Percentiles rank a stretch among this genome's conserved stretches.
These are phyloP conservation scores for Metschnikowia lachancei DNA, from an alignment of 805 yeast genomes.

Conservation along the genomic window DNA sequence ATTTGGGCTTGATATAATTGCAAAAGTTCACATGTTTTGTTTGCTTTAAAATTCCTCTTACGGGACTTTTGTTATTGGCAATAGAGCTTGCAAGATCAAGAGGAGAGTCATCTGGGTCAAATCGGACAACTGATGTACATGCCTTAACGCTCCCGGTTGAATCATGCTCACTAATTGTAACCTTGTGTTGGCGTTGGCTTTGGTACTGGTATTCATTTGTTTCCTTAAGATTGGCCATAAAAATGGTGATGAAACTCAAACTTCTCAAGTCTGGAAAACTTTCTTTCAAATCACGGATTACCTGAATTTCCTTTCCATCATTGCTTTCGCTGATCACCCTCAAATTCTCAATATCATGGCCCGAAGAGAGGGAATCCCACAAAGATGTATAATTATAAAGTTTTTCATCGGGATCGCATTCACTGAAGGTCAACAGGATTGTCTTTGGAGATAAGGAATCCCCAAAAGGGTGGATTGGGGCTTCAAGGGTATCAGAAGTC, in stretches of 20 bases:
- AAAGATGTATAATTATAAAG: background rate
- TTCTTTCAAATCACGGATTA: background rate
- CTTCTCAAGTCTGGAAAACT: background rate
- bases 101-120: background rate
- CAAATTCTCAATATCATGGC: background rate
- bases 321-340: background rate
- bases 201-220: background rate
- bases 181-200: background rate
- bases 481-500: too few species aligned
- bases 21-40: background rate
- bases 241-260: background rate
- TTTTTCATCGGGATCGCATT: background rate
- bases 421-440: too few species aligned
- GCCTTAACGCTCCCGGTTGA: background rate
- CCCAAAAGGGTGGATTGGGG: too few species aligned
- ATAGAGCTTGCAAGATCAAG: background rate
- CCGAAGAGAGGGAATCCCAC: background rate
- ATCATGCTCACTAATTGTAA: background rate
- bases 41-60: background rate
- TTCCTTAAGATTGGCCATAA: background rate
- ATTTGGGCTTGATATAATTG: background rate
- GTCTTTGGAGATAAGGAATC: too few species aligned
- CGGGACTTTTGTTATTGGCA: background rate
- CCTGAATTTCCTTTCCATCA: background rate
- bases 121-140: background rate